Base-by-base conservation (phyloP, 768 basidiomycete species). In the Panellus pusillus region DNA sequence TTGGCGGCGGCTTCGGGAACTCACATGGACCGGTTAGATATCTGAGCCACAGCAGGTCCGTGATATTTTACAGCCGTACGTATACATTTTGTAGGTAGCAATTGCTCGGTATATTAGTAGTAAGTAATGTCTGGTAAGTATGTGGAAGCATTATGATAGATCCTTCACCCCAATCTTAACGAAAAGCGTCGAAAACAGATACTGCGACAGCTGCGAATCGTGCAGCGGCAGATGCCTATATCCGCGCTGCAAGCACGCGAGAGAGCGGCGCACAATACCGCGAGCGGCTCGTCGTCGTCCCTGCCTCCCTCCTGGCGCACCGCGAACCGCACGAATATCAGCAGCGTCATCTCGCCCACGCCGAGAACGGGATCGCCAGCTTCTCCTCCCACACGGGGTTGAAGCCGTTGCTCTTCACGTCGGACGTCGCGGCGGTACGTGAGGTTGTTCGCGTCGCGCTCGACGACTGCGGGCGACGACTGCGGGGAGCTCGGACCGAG, bases 151-250 rank as follows among this genome's bases (percentile, higher is more conserved):
- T 9, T 20, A 44, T 24, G 54, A 57, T 24, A 56, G 55, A 57
- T 74, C 67, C 31, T 67, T 64, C 38, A 92, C 68, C 15, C 77
- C 70, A 42, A 87, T 80, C 50, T 80, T 72, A 18, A 96, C 86
- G 63, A 98, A 97, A 15, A 98, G 75, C n/a, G 94, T 94, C 19
- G 94, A 92, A 70, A 95, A 98, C 45, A 98, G 74, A 64, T 87
- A 91, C 64, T 94, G 93, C 36, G 89, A 87, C 40, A 92, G 82
- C 66, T 94, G 87, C 2, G 81, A 72, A 68, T 98, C 96, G 63
- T 93, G 91, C 32, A 98, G 72, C 0, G 96, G 93, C 6, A 98
- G 69, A 70, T 98, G 91, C 8, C 91, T 84, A 66, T 87, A 98
- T 1, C 96, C 93, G 65, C 77, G 78, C 58, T 84, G 82, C 57